These are phyloP conservation scores for Punica granatum DNA, from an alignment of 345 rosid species.

Conservation along the genomic window DNA sequence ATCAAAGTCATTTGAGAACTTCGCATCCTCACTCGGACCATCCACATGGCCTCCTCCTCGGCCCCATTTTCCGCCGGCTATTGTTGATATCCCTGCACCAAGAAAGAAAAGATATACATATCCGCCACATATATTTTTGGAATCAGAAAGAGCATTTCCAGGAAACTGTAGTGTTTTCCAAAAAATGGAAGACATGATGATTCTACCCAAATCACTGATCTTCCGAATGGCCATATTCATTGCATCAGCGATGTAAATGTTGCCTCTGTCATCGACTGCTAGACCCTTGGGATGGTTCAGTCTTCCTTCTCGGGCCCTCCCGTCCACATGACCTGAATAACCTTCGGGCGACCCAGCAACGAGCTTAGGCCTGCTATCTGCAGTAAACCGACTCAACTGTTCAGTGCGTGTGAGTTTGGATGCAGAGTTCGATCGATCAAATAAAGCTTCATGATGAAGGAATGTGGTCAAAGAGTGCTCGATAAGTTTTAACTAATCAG, in stretches of 20 bases:
- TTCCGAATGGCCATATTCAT: constrained; percentile 91
- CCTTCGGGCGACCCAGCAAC: constrained; percentile 89
- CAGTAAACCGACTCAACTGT: constrained; percentile 13
- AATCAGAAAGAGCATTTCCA: not conserved
- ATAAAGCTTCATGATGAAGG: not conserved
- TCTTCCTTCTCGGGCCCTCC: constrained; percentile 67
- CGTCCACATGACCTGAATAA: constrained; percentile 79
- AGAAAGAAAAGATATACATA: not conserved
- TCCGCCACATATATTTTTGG: not conserved
- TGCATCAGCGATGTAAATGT: constrained; percentile 86
- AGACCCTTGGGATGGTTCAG: constrained; percentile 89
- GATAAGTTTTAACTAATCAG: not conserved
- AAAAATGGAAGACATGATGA: not conserved
- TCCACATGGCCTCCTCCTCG: constrained; percentile 65
- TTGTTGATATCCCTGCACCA: constrained; percentile 74
- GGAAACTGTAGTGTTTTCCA: not conserved
- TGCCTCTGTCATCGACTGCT: constrained; percentile 79
- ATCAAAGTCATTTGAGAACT: constrained; percentile 84
- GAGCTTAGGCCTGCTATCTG: constrained; percentile 87
- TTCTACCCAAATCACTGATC: constrained; percentile 80
- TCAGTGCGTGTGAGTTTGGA: not conserved
- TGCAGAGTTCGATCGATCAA: not conserved
- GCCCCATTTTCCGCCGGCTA: constrained; percentile 76
- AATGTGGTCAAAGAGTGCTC: not conserved
- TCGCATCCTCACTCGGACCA: constrained; percentile 76